Percentiles rank a stretch among this genome's conserved stretches.
These are phyloP conservation scores for Baorangia bicolor DNA, from an alignment of 768 basidiomycete genomes.

Conservation along the genomic window DNA sequence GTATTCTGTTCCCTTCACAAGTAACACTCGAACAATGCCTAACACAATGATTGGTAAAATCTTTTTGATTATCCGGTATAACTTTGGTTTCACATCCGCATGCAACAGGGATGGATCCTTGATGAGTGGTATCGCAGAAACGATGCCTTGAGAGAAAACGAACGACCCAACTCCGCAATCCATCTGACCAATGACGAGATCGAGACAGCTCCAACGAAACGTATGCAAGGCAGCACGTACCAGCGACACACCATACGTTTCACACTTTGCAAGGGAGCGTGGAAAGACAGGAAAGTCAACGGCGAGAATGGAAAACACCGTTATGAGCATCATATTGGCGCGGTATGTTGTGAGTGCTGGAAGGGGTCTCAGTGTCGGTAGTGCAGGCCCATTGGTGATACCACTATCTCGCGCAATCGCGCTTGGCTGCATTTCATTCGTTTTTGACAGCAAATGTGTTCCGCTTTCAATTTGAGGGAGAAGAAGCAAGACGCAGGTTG, in stretches of 20 bases:
- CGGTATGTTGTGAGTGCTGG: slow-evolving; percentile 85
- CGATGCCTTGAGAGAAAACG: slow-evolving; percentile 92
- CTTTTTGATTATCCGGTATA: slow-evolving; percentile 53
- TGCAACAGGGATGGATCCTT: slow-evolving; percentile 57
- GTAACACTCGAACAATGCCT: slow-evolving; percentile 72
- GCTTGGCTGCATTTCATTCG: neutral
- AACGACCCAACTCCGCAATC: slow-evolving; percentile 97
- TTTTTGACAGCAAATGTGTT: slow-evolving; percentile 52
- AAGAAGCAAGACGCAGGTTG: slow-evolving; percentile 44
- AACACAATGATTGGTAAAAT: slow-evolving; percentile 65
- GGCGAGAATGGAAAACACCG: slow-evolving; percentile 85
- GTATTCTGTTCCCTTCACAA: slow-evolving; percentile 93
- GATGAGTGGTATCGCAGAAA: slow-evolving; percentile 81
- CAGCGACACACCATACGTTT: slow-evolving; percentile 92
- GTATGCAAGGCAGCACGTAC: slow-evolving; percentile 43
- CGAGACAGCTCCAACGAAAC: neutral
- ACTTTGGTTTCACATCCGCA: slow-evolving; percentile 48
- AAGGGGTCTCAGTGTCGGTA: slow-evolving; percentile 40
- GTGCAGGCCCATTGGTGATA: neutral
- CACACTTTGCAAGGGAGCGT: slow-evolving; percentile 84
- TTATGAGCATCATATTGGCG: slow-evolving; percentile 95
- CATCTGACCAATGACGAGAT: slow-evolving; percentile 64
- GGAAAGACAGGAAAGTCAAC: slow-evolving; percentile 97
- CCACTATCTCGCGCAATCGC: neutral
- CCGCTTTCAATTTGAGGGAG: slow-evolving; percentile 43